Evolutionary conservation across 805 yeast genomes (phyloP), one percentile per base, ranked within the genome.

Genomic region (Spathaspora hagerdaliae): DNA sequence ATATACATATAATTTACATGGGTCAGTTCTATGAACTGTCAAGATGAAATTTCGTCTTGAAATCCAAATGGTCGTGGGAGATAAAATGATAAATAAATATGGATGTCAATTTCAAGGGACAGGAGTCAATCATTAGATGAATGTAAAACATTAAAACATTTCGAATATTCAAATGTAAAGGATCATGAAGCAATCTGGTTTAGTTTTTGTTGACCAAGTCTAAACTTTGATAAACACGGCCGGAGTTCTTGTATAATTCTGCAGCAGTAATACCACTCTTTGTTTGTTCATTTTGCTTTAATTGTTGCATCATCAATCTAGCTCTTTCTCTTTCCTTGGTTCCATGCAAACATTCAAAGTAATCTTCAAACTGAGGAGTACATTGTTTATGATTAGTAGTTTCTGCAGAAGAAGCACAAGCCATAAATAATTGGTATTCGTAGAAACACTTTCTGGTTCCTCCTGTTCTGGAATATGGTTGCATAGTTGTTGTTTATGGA

Each of bases 361-460:
- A 72, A 59, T 72, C 77, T 49, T 72, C 75, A 51, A 65, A 72
- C 35, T 58, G 63, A 13, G 76, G 76, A 31, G 65, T 61, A 55
- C 77, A 72, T 54, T 60, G 69, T 57, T 71, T 71, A 49, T 65
- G 67, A 43, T 66, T 42, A 32, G 59, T 58, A 32, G 76, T 72
- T 43, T 70, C 75, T 9, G 74, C 75, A 14, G 75, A 67, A 2
- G 76, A 71, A 61, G 63, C 69, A 51, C 77, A 72, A 15, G 71
- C 73, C 42, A 65, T 64, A 44, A 70, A 63, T 9, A 72, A 62
- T 57, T 72, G 77, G 58, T 71, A 72, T 51, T 72, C 77, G 57
- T 71, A 72, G 56, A 68, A 72, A 53, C 77, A 72, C 62, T 63
- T 69, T 61, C 75, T 69, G 51, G 77, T 72, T 41, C 75, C 77